phyloP scores from a whole-genome alignment of 2,329 filamentous ascomycete genomes.

The Calonectria hongkongensis region DNA sequence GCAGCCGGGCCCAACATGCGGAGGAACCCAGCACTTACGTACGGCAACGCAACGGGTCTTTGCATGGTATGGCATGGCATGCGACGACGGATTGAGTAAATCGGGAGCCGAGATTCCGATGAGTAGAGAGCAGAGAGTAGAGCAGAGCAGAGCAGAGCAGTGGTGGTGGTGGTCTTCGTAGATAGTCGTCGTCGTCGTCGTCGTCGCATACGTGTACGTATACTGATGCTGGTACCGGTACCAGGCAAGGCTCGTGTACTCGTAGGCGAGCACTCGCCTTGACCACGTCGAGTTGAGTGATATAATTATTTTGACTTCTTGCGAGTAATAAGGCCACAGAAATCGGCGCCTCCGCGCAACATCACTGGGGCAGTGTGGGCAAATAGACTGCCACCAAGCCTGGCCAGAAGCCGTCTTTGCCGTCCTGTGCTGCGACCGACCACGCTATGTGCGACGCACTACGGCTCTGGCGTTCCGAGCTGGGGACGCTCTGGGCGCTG shows the following conservation, averaged over 20 bases:
- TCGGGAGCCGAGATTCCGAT: constrained; percentile 20
- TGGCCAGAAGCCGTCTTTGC: constrained; percentile 52
- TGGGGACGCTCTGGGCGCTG: constrained; percentile 30
- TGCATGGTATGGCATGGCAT: constrained; percentile 1
- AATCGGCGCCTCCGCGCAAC: constrained; percentile 5
- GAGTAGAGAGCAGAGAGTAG: too few relatives aligned
- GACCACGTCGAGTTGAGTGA: constrained; percentile 18
- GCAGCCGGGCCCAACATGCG: constrained; percentile 22
- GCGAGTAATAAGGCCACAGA: constrained; percentile 14
- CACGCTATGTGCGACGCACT: constrained; percentile 44
- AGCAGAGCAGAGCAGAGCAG: background rate
- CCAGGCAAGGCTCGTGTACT: background rate
- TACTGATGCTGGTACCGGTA: background rate
- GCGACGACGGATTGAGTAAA: constrained; percentile 12
- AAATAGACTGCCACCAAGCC: constrained; percentile 41
- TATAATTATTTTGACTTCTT: constrained; percentile 28
- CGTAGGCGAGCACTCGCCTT: background rate
- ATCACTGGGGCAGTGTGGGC: constrained; percentile 6
- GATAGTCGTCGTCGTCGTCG: background rate
- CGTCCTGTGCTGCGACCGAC: constrained; percentile 42
- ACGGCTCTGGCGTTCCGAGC: constrained; percentile 54
- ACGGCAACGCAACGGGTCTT: constrained; percentile 7
- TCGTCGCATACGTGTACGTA: background rate
- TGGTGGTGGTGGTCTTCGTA: background rate
- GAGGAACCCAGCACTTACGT: constrained; percentile 26